A percentile compares a stretch with the other conserved stretches of the same genome.
Conservation (phyloP, 2,329 filamentous ascomycete species). For the Fonsecaea nubica region DNA sequence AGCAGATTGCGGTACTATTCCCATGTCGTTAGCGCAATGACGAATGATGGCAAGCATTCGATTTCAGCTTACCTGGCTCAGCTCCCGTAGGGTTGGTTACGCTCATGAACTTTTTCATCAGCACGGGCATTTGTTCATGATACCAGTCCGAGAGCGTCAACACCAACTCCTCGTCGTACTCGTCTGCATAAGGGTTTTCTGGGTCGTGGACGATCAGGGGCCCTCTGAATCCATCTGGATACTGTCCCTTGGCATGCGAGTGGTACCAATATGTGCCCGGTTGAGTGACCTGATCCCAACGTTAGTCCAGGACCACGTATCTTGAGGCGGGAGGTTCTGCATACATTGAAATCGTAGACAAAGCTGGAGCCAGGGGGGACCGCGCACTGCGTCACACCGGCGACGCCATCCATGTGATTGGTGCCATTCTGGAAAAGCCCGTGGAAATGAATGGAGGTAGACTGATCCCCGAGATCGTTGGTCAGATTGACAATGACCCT, state of each 20-base stretch:
- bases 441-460: conserved; percentile 64
- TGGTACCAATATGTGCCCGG: conserved; percentile 83
- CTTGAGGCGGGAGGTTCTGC: neutral
- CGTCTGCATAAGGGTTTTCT: conserved; percentile 61
- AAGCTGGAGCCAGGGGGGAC: conserved; percentile 70
- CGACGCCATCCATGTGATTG: conserved; percentile 73
- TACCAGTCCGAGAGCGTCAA: conserved; percentile 76
- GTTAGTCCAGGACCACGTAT: conserved; percentile 26
- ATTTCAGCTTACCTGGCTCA: conserved; percentile 55
- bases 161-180: conserved; percentile 68
- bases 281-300: conserved; percentile 58
- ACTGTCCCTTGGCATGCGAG: conserved; percentile 70
- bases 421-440: conserved; percentile 73
- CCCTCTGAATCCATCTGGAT: conserved; percentile 72
- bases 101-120: conserved; percentile 58
- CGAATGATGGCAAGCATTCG: neutral
- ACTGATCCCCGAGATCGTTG: conserved; percentile 49
- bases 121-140: conserved; percentile 62
- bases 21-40: neutral
- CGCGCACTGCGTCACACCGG: conserved; percentile 69
- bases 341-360: conserved; percentile 72
- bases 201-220: conserved; percentile 70
- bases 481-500: conserved; percentile 48
- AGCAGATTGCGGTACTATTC: conserved; percentile 66
- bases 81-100: conserved; percentile 58